These are phyloP conservation scores for Jasminum sambac DNA, from an alignment of 257 asterid species.

Conservation along the genomic window DNA sequence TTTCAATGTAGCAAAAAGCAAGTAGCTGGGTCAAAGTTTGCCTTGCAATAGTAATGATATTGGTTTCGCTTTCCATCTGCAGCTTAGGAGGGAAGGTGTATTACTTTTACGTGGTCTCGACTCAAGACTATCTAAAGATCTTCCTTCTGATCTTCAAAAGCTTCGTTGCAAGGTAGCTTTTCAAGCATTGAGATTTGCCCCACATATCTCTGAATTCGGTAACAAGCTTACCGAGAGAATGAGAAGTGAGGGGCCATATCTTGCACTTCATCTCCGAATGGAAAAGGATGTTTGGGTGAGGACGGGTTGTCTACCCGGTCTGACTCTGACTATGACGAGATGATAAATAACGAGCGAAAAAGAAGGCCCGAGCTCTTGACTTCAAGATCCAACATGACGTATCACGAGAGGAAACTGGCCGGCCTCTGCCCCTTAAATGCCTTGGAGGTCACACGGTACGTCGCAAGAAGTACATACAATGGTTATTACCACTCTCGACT, in stretches of 20 bases:
- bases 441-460: slow-evolving; percentile 66
- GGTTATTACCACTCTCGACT: too few species aligned
- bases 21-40: slow-evolving; percentile 10
- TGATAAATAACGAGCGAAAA: slow-evolving; percentile 70
- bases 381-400: slow-evolving; percentile 84
- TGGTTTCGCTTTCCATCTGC: slow-evolving; percentile 28
- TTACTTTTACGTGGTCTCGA: slow-evolving; percentile 83
- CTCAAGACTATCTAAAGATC: slow-evolving; percentile 91
- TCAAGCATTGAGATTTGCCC: slow-evolving; percentile 74
- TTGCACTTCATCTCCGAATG: slow-evolving; percentile 93
- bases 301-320: slow-evolving; percentile 93
- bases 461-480: neutral
- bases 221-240: slow-evolving; percentile 70
- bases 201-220: slow-evolving; percentile 63
- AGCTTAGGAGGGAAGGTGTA: slow-evolving; percentile 90
- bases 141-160: slow-evolving; percentile 94
- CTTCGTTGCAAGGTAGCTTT: slow-evolving; percentile 91
- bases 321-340: slow-evolving; percentile 56
- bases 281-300: slow-evolving; percentile 98
- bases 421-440: slow-evolving; percentile 90
- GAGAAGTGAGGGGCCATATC: slow-evolving; percentile 83
- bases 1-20: neutral
- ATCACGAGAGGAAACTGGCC: slow-evolving; percentile 70
- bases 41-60: neutral
- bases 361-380: slow-evolving; percentile 67